These are phyloP conservation scores for Pythium rhizo-oryzae DNA, from an alignment of 352 stramenopile species.

Conservation along the genomic window DNA sequence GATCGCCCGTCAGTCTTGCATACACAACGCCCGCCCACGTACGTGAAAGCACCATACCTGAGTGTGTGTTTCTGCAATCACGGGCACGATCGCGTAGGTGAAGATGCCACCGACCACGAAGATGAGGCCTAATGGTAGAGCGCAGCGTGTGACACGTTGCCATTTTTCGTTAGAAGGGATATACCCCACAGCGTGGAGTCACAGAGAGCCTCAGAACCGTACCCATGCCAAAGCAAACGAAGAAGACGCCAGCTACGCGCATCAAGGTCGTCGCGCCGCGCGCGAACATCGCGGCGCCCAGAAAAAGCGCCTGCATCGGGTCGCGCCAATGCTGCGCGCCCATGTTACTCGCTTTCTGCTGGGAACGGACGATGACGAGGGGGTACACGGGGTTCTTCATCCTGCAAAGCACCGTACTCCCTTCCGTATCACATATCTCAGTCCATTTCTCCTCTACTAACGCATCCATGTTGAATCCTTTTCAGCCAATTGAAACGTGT, in stretches of 20 bases:
- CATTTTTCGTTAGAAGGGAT: no score
- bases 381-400: neutral
- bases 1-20: neutral
- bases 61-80: slow-evolving; percentile 19
- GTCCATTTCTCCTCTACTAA: neutral
- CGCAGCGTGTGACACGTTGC: no score
- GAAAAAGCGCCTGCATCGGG: slow-evolving; percentile 32
- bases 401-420: neutral
- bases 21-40: neutral
- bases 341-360: no score
- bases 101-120: slow-evolving; percentile 32
- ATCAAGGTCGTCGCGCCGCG: slow-evolving; percentile 25
- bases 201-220: no score
- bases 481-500: neutral
- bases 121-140: slow-evolving; percentile 25
- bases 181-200: no score
- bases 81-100: slow-evolving; percentile 30
- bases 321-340: slow-evolving; percentile 25
- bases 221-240: slow-evolving; percentile 34
- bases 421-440: neutral
- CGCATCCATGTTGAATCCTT: neutral
- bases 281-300: slow-evolving; percentile 22
- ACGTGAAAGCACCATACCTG: neutral
- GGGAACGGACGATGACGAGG: neutral
- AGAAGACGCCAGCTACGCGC: slow-evolving; percentile 25